Base-by-base conservation (phyloP, 306 rosid species). In the Vigna mungo region DNA sequence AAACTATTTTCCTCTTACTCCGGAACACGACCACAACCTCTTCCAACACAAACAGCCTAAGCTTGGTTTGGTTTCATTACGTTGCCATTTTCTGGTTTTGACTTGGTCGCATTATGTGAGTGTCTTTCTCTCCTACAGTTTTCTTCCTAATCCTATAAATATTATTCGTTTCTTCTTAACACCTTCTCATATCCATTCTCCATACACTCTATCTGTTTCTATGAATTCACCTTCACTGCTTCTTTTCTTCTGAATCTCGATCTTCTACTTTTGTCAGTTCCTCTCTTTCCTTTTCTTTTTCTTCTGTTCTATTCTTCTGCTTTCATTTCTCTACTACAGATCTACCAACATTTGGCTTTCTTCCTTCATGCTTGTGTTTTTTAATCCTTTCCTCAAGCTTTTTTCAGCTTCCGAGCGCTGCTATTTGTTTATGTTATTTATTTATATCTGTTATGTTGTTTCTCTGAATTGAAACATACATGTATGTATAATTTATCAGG, bases 131-230 rank as follows among this genome's bases (percentile, higher is more conserved):
- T 78, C 65, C 81, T 17, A 61, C 58, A n/a, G 61, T 77, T 43
- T 76, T 73, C 81, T 48, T 80, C 49, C 69, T 18, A 72, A 66
- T 73, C 81, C 79, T 87, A 83, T 85, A 87, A 81, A 83, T 70
- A 78, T 13, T 75, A 59, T 49, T 7, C 43, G 0, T 64, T 27
- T 71, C 46, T 66, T 37, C 3, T 58, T 14, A 0, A 3, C 49
- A 56, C 41, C 52, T 68, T 18, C 77, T 39, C 18, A 61, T 17
- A 53, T 70, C 61, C 71, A 58, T 63, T 71, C 1, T 41, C n/a
- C 41, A 52, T 18, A 4, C 60, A 16, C 77, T 20, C 32, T 10
- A 52, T 17, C 15, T 44, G 15, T 44, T 41, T 41, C 46, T 17
- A 17, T 27, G 1, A 46, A 10, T 56, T 46, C 79, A 54, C 20